Evolutionary conservation across 2,329 filamentous ascomycete species (phyloP), one percentile per base, ranked within the genome.

Genomic region (Periglandula ipomoeae): DNA sequence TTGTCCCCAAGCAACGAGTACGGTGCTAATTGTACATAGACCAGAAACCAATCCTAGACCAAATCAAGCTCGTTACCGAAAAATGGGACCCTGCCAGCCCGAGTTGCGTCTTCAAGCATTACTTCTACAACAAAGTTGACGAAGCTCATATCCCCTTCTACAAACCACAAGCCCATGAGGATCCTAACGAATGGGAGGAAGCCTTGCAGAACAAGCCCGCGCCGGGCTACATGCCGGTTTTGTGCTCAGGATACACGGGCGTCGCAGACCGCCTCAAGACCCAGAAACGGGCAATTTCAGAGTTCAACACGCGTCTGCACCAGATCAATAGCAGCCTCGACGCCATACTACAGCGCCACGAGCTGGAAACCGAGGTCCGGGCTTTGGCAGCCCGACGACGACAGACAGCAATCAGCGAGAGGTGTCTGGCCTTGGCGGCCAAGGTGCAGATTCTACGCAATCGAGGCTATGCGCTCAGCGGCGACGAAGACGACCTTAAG

Each of bases 121-220:
- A 91, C 71, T 88, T 93, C 65, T 94, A 93, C 74, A 93, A 93
- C 69, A 82, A 87, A 56, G 86, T 90, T 53, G 82, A 85, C 54
- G 80, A 85, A 59, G 78, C 80, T 46, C 77, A 78, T 61, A 82
- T 85, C n/a, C 85, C 85, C 10, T 89, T 85, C 65, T 90, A 86
- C 65, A 79, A 82, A 54, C 85, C 85, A 2, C 73, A 78, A 15
- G 71, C 81, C 1, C 73, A 79, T 56, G 88, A 93, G 61, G 82
- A 90, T 60, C 79, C 84, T 34, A 78, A 80, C 55, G 86, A 87
- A 61, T 94, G 87, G 86, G 88, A 94, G 60, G 85, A 89, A 58
- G 88, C 88, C 0, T 76, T 91, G 24, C 79, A 85, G 56, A 85
- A 85, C 60, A 89, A 90, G 68, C 88, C 88, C 4, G 84, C 78